Evolutionary conservation across 2,329 filamentous ascomycete species (phyloP).

Genomic region (Fusarium graminum): DNA sequence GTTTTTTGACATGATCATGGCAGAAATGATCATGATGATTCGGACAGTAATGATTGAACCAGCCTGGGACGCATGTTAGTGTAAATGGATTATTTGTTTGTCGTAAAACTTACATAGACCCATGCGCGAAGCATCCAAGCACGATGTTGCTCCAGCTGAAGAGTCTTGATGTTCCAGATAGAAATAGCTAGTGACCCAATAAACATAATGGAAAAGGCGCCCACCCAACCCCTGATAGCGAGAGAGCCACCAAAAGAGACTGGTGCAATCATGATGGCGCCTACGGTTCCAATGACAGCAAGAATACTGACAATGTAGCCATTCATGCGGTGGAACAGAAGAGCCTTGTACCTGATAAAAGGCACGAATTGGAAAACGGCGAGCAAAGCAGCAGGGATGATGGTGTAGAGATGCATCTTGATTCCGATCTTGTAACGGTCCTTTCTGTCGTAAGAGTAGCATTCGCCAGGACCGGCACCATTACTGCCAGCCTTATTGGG

Average conservation of each 20-base stretch:
- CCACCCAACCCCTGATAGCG: conserved; percentile 60
- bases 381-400: conserved; percentile 60
- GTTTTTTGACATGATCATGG: conserved; percentile 13
- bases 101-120: conserved; percentile 20
- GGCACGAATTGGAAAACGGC: conserved; percentile 63
- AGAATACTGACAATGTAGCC: conserved; percentile 68
- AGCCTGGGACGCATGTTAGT: background rate
- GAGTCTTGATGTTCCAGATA: conserved; percentile 67
- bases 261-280: conserved; percentile 66
- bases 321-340: conserved; percentile 71
- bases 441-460: conserved; percentile 23
- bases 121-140: conserved; percentile 69
- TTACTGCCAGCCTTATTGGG: background rate
- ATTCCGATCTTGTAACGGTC: conserved; percentile 54
- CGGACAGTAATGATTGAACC: conserved; percentile 26
- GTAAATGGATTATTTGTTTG: rapidly evolving
- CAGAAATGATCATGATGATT: conserved; percentile 29
- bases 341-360: conserved; percentile 59
- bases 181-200: conserved; percentile 60
- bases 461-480: conserved; percentile 22
- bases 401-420: conserved; percentile 58
- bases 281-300: conserved; percentile 59
- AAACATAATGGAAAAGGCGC: conserved; percentile 60
- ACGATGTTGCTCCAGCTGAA: conserved; percentile 73
- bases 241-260: conserved; percentile 66